Conservation (phyloP, 176 grass and related monocot species). For the Oryza glaberrima region DNA sequence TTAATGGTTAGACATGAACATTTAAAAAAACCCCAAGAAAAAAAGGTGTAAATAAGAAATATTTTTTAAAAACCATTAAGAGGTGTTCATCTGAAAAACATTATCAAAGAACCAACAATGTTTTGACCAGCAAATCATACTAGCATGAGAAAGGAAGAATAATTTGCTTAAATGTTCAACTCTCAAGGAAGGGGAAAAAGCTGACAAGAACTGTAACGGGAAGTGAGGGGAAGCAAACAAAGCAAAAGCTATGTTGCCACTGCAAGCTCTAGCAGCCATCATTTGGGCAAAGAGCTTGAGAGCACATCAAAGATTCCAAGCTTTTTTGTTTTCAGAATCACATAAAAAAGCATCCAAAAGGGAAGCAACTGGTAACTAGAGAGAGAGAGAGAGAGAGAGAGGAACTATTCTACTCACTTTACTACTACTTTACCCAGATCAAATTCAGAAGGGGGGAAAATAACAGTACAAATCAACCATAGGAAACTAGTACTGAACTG, state of each 20-base stretch:
- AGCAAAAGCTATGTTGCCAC: conserved; percentile 40
- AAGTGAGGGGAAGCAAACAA: conserved; percentile 38
- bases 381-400: conserved; percentile 2
- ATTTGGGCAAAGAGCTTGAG: conserved; percentile 41
- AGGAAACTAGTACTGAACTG: conserved; percentile 18
- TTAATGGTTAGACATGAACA: conserved; percentile 12
- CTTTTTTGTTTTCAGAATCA: conserved; percentile 51
- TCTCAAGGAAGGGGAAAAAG: conserved; percentile 32
- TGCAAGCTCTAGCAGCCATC: conserved; percentile 52
- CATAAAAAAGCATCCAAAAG: conserved; percentile 44
- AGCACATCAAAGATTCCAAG: conserved; percentile 68
- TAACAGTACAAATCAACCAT: not conserved
- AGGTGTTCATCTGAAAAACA: not conserved
- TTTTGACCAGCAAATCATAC: conserved; percentile 27
- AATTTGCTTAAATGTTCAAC: conserved; percentile 3
- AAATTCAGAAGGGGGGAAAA: conserved; percentile 2
- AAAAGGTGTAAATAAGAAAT: conserved; percentile 7
- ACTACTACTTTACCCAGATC: conserved; percentile 2
- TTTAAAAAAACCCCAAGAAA: not conserved
- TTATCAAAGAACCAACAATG: conserved; percentile 24
- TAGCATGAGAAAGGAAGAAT: conserved; percentile 16
- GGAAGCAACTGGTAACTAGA: conserved; percentile 11
- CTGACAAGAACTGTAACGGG: conserved; percentile 32
- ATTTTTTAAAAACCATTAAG: not conserved
- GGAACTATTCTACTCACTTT: conserved; percentile 31